These are phyloP conservation scores for Periglandula ipomoeae DNA, from an alignment of 2,329 filamentous ascomycete species.

Conservation along the genomic window DNA sequence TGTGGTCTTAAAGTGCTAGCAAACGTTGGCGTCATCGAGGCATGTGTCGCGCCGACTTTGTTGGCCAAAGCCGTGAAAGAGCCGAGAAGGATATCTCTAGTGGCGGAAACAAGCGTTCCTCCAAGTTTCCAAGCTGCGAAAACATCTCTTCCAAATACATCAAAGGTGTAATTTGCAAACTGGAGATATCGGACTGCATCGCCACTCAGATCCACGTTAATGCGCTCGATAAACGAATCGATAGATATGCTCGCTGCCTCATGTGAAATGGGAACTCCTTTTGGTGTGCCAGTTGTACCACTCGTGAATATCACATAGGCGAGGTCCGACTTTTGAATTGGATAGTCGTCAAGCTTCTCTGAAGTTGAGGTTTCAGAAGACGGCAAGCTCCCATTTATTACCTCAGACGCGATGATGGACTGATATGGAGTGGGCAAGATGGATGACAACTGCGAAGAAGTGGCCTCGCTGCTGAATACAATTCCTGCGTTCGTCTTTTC, in stretches of 20 bases:
- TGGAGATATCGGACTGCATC: conserved; percentile 24
- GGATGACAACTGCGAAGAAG: conserved; percentile 12
- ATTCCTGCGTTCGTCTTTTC: conserved; percentile 21
- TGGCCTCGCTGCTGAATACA: not conserved
- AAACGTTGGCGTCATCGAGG: conserved; percentile 54
- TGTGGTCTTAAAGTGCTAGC: conserved; percentile 43
- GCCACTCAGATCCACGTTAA: conserved; percentile 1
- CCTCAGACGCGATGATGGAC: conserved; percentile 7
- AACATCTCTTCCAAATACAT: conserved; percentile 49
- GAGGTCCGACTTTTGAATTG: conserved; percentile 12
- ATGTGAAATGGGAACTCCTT: conserved; percentile 28
- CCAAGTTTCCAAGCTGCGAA: conserved; percentile 54
- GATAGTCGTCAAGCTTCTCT: not conserved
- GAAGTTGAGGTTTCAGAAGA: not conserved
- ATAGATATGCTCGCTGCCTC: conserved; percentile 22
- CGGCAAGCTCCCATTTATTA: not conserved
- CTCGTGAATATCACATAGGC: conserved; percentile 29
- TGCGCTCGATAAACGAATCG: not conserved
- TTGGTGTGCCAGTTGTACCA: conserved; percentile 21
- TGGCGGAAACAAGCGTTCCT: conserved; percentile 49
- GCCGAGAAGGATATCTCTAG: conserved; percentile 44
- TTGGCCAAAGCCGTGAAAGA: conserved; percentile 45
- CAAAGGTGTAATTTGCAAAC: conserved; percentile 28
- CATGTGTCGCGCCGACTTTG: conserved; percentile 41
- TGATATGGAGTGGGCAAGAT: conserved; percentile 20